Percentiles rank a stretch among this genome's conserved stretches.
Conservation (phyloP, 2,329 filamentous ascomycete species). For the Leptodontidium sp. region DNA sequence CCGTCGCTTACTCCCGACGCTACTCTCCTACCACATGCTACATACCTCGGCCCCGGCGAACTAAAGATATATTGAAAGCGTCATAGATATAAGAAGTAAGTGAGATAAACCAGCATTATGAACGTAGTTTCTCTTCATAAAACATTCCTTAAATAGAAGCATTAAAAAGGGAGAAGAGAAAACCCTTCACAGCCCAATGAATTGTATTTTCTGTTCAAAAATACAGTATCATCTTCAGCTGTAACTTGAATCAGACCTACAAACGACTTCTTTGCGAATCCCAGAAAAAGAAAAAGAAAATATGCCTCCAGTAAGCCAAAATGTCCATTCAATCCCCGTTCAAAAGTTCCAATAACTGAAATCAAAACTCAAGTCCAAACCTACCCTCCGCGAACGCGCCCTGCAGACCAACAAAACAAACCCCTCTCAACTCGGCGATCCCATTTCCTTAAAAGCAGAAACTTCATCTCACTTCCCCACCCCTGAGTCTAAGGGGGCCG, state of each 20-base stretch:
- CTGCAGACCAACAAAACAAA: constrained; percentile 35
- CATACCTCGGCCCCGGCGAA: constrained; percentile 21
- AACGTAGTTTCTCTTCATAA: not conserved
- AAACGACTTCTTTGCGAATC: not conserved
- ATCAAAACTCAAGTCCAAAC: constrained; percentile 18
- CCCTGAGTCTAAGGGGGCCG: constrained; percentile 20
- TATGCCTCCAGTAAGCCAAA: constrained; percentile 8
- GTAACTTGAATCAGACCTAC: not conserved
- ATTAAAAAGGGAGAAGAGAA: not conserved
- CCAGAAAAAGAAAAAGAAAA: not conserved
- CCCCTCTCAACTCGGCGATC: constrained; percentile 38
- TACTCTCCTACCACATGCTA: not conserved
- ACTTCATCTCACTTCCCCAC: constrained; percentile 28
- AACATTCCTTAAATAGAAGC: not conserved
- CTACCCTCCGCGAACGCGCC: constrained; percentile 32
- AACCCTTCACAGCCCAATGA: no score
- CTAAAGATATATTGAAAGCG: constrained; percentile 22
- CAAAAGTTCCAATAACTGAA: not conserved
- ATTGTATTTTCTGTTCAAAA: not conserved
- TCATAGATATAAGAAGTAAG: constrained; percentile 26
- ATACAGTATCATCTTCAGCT: not conserved
- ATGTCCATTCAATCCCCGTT: not conserved
- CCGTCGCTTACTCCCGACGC: constrained; percentile 11
- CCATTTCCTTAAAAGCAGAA: constrained; percentile 36
- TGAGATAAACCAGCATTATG: not conserved